Evolutionary conservation across 2,329 filamentous ascomycete species (phyloP), one percentile per base, ranked within the genome.

Genomic region (Paecilomyces dactylethromorphus): DNA sequence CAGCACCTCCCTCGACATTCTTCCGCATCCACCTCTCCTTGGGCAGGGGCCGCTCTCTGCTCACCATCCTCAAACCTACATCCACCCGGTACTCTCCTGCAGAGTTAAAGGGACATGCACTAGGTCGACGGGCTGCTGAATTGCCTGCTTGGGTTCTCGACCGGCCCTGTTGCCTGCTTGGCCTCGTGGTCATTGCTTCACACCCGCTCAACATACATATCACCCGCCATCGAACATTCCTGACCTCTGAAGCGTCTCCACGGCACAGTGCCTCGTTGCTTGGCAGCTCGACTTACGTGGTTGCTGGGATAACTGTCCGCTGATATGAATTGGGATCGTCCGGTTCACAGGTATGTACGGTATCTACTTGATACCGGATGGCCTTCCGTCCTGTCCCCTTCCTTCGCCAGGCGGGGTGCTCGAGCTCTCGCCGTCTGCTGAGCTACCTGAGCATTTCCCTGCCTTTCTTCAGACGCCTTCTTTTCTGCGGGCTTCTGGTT

Each of bases 281-380:
- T 69, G 71, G 67, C 68, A 67, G 66, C 66, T 72, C 59, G 60
- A 66, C 58, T 68, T 74, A 65, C 66, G 75, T 76, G 73, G 69
- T 74, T 71, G 72, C 69, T 68, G 65, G 68, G 68, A 64, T 68
- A 65, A 63, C 54, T 62, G 57, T 65, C 69, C 70, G 74, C 73
- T 75, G 75, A 73, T 73, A 77, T 77, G 75, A 77, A 71, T 76
- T 77, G 74, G 74, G 75, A 77, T 74, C 71, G 74, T 60, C 75
- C 75, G 66, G 71, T 76, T 67, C 74, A 77, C 70, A 77, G 75
- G 75, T 77, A 73, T 72, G 74, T 67, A 51, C 32, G 29, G 35
- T 33, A 50, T 60, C 56, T 35, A 52, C 50, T 52, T n/a, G 22
- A 52, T 7, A 7, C 39, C 39, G 39, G 5, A 52, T 26, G 5